Base-by-base conservation (phyloP, 2,329 filamentous ascomycete species). In the Coleophoma cylindrospora region DNA sequence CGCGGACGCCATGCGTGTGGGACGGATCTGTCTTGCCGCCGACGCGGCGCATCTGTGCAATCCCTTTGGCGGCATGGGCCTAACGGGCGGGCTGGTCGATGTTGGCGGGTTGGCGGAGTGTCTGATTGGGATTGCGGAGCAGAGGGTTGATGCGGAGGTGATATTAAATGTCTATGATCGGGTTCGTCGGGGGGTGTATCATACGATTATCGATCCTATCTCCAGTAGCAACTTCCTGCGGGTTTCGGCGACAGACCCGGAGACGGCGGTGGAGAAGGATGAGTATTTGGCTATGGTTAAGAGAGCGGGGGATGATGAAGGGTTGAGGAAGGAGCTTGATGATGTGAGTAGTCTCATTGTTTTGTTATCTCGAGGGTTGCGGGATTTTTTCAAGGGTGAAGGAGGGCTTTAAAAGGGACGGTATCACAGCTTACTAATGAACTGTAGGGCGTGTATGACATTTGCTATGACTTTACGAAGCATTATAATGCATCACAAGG, bases 31-130 rank as follows among this genome's bases (percentile, higher is more conserved):
- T 7, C 61, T 78, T 1, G 74, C 73, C 3, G 74, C 74, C 1
- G 74, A 77, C 61, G 74, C 74, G 11, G 74, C 74, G 2, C 74
- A 77, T 62, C 53, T 75, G 14, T 74, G 71, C 54, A 74, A 75
- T 53, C 72, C 73, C 40, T 75, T 74, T 65, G 82, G 82, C 43
- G 82, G 82, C 0, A 68, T 84, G 14, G 82, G 82, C 1, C 74
- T 85, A 45, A 84, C 80, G 0, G 80, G 81, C 6, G 82, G 82
- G 0, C 79, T 86, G 49, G 78, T 80, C n/a, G 82, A 85, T 55
- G 73, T 82, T 3, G 81, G 79, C 11, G 79, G 79, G 0, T 70
- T 86, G 6, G 80, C 74, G 51, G 80, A 86, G 56, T 83, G 80
- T 57, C 70, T 85, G 10, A 61, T 51, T 13, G 69, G 68, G 1